Percentiles rank a stretch among this genome's conserved stretches.
Evolutionary conservation across 768 basidiomycete species (phyloP).

Genomic region (Multifurca ochricompacta): DNA sequence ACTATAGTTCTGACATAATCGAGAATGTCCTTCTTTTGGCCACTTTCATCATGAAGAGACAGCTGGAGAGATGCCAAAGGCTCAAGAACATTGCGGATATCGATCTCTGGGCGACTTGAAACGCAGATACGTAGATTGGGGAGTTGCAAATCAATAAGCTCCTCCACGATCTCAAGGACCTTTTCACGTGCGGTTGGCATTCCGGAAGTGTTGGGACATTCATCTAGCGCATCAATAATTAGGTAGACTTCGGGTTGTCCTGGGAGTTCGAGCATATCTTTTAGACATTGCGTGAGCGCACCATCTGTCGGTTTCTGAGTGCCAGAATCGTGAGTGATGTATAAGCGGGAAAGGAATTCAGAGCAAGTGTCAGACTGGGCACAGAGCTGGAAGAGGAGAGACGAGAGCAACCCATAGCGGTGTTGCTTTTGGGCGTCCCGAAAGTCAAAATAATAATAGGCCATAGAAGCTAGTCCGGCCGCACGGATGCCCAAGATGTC

Average conservation of each 20-base stretch:
- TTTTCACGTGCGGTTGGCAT: not conserved
- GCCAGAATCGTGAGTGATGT: not conserved
- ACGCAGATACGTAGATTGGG: not conserved
- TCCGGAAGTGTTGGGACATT: constrained; percentile 6
- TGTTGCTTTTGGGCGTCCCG: not conserved
- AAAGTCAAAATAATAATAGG: constrained; percentile 6
- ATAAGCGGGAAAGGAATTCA: not conserved
- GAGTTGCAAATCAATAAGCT: not conserved
- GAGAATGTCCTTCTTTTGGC: not conserved
- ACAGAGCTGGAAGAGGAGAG: not conserved
- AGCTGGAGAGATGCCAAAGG: not conserved
- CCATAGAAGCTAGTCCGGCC: constrained; percentile 1
- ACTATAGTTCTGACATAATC: not conserved
- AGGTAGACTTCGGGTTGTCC: not conserved
- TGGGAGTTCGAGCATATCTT: not conserved
- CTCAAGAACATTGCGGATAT: not conserved
- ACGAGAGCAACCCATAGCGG: not conserved
- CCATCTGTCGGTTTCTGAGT: not conserved
- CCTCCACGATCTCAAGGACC: not conserved
- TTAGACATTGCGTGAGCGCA: not conserved
- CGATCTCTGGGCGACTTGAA: constrained; percentile 7
- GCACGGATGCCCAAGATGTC: not conserved
- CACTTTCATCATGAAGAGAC: not conserved
- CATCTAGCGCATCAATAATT: constrained; percentile 7
- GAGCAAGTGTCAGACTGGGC: not conserved